These are phyloP conservation scores for Streptanthus diversifolius DNA, from an alignment of 345 rosid species.

Conservation along the genomic window DNA sequence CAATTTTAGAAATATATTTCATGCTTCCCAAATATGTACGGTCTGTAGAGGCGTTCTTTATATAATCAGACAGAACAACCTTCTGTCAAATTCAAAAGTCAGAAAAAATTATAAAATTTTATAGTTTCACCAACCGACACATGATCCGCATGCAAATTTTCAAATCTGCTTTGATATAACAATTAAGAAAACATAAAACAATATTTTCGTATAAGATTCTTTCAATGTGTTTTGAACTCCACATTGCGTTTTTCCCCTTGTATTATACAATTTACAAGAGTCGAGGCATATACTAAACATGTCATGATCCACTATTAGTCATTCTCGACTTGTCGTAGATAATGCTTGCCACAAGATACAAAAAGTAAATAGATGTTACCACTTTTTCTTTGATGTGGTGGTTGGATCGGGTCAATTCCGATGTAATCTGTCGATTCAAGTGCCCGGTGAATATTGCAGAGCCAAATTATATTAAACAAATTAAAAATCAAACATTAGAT, in stretches of 20 bases:
- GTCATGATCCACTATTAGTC: conserved; percentile 31
- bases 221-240: not conserved
- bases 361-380: not conserved
- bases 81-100: conserved; percentile 21
- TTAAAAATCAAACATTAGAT: not conserved
- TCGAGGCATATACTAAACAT: conserved; percentile 10
- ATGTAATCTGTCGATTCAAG: conserved; percentile 5
- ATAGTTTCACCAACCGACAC: conserved; percentile 31
- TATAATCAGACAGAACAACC: conserved; percentile 4
- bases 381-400: conserved; percentile 1
- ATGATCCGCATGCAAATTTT: conserved; percentile 29
- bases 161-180: not conserved
- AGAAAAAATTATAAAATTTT: not conserved
- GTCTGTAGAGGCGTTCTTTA: not conserved
- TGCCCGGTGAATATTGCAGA: conserved; percentile 17
- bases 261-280: conserved; percentile 3
- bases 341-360: conserved; percentile 29
- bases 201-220: not conserved
- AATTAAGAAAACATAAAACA: not conserved
- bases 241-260: not conserved
- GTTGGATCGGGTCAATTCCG: conserved; percentile 23
- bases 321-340: conserved; percentile 14
- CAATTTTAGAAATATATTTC: not conserved
- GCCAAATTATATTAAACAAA: not conserved
- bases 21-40: not conserved